phyloP scores from a whole-genome alignment of 2,329 filamentous ascomycete genomes.

The Alternaria panax region DNA sequence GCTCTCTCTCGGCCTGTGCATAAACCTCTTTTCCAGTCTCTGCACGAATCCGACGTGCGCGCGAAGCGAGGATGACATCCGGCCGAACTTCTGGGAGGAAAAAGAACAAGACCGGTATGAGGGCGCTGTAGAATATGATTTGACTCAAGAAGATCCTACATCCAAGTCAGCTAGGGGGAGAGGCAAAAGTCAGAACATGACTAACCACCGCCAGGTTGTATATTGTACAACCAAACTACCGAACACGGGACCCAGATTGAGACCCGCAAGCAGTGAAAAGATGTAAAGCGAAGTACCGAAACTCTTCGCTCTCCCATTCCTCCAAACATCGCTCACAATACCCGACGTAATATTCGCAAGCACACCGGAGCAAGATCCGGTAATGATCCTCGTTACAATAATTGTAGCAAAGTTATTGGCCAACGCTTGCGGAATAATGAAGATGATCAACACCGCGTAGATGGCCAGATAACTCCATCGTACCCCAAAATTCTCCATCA shows the following conservation, averaged over 20 bases:
- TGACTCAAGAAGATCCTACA: constrained; percentile 56
- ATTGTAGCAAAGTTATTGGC: constrained; percentile 57
- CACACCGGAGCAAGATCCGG: constrained; percentile 54
- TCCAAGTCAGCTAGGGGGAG: constrained; percentile 11
- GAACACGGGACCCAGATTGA: constrained; percentile 56
- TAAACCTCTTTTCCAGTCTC: constrained; percentile 34
- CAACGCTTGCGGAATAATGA: constrained; percentile 53
- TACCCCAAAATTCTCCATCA: constrained; percentile 56
- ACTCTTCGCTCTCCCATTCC: constrained; percentile 49
- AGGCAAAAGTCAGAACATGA: constrained; percentile 5
- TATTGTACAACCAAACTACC: constrained; percentile 51
- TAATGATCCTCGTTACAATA: constrained; percentile 55
- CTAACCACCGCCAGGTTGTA: constrained; percentile 54
- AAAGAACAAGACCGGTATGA: constrained; percentile 53
- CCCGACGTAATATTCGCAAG: constrained; percentile 52
- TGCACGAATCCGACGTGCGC: constrained; percentile 45
- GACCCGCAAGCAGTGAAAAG: constrained; percentile 53
- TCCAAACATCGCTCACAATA: constrained; percentile 50
- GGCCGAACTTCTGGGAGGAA: constrained; percentile 57
- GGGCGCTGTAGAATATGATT: constrained; percentile 55
- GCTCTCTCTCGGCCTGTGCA: constrained; percentile 46
- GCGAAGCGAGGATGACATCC: constrained; percentile 54
- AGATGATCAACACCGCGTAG: constrained; percentile 53
- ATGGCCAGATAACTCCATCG: constrained; percentile 54
- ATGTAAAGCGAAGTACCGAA: constrained; percentile 55